phyloP scores from a whole-genome alignment of 805 yeast species.

The Lipomyces starkeyi region DNA sequence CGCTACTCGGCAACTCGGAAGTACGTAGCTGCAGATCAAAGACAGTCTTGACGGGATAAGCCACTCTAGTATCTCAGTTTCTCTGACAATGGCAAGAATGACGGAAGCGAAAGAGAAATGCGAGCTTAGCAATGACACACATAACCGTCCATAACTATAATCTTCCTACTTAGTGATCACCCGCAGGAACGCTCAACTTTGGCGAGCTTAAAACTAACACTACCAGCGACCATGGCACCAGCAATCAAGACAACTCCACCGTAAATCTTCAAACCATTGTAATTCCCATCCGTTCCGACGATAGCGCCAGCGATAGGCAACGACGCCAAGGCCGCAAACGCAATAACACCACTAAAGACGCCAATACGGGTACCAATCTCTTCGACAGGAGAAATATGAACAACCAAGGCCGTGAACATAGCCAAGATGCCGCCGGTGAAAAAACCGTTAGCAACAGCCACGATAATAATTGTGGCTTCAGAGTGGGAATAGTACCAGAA shows the following conservation, averaged over 20 bases:
- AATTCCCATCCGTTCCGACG: conserved; percentile 21
- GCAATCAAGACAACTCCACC: conserved; percentile 26
- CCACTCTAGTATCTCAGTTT: background rate
- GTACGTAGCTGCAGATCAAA: no score
- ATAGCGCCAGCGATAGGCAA: conserved; percentile 46
- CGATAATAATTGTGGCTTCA: conserved; percentile 28
- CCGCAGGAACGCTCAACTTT: background rate
- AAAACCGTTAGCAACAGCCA: conserved; percentile 45
- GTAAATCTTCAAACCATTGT: conserved; percentile 33
- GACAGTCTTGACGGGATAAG: background rate
- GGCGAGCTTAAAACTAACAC: conserved; percentile 8
- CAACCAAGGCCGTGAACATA: conserved; percentile 45
- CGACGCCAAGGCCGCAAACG: conserved; percentile 52
- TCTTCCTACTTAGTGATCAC: no score
- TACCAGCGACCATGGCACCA: conserved; percentile 18
- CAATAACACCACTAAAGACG: conserved; percentile 59
- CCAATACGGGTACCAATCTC: conserved; percentile 58
- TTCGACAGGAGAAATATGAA: conserved; percentile 40
- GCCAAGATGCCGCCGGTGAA: conserved; percentile 46
- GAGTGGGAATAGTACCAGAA: conserved; percentile 23
- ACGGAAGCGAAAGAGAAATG: background rate
- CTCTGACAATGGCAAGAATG: background rate
- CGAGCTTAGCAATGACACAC: no score
- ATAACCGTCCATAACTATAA: no score
- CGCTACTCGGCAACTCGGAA: no score